A percentile compares a stretch with the other conserved stretches of the same genome.
phyloP scores from a whole-genome alignment of 495 filamentous ascomycete species.

The Aspergillus hancockii region DNA sequence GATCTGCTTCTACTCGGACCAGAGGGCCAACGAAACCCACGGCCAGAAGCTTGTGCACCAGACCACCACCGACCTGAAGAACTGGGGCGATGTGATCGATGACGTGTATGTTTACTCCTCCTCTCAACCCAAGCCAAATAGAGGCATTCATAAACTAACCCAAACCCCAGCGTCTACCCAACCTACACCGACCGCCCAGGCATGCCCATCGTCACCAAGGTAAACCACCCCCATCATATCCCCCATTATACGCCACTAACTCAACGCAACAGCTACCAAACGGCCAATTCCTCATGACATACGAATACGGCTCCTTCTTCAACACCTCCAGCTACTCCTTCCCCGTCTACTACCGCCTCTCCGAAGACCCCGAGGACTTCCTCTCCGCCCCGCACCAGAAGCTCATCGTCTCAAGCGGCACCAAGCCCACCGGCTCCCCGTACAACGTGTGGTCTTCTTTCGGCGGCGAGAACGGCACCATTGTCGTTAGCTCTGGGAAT shows the following conservation, averaged over 20 bases:
- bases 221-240: too few species aligned
- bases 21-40: slow-evolving; percentile 58
- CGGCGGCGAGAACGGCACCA: slow-evolving; percentile 58
- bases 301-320: slow-evolving; percentile 61
- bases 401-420: slow-evolving; percentile 48
- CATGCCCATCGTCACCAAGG: slow-evolving; percentile 61
- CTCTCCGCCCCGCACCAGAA: slow-evolving; percentile 37
- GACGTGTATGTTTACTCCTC: slow-evolving; percentile 48
- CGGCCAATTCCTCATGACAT: slow-evolving; percentile 60
- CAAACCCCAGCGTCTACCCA: slow-evolving; percentile 38
- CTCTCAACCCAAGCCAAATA: slow-evolving; percentile 11
- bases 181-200: slow-evolving; percentile 65
- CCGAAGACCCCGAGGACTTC: slow-evolving; percentile 55
- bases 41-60: slow-evolving; percentile 70
- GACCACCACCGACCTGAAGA: slow-evolving; percentile 53
- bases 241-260: background rate
- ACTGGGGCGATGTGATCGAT: slow-evolving; percentile 59
- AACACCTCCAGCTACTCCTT: slow-evolving; percentile 43
- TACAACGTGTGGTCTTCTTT: slow-evolving; percentile 56
- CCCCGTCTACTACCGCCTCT: slow-evolving; percentile 60
- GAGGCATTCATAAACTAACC: background rate
- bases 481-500: slow-evolving; percentile 56
- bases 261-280: slow-evolving; percentile 50
- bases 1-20: slow-evolving; percentile 69
- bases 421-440: slow-evolving; percentile 53